A percentile compares a stretch with the other conserved stretches of the same genome.
Conservation (phyloP, 2,329 filamentous ascomycete species). For the Hawksworthiomyces lignivorus region DNA sequence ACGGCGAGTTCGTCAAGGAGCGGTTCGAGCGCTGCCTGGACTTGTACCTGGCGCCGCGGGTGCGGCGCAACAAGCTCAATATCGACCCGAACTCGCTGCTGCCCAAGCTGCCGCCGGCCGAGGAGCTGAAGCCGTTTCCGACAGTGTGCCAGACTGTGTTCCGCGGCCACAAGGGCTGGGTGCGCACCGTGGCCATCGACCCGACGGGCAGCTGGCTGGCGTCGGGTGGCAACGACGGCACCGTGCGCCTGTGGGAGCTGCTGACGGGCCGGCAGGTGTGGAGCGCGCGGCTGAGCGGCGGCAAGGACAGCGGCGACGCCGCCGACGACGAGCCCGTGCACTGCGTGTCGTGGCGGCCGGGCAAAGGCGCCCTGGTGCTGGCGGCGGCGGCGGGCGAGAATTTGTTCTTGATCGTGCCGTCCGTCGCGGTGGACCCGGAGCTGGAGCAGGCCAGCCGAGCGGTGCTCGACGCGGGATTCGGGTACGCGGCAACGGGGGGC, state of each 20-base stretch:
- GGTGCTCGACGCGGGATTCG: constrained; percentile 81
- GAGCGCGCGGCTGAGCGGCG: constrained; percentile 66
- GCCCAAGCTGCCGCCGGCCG: constrained; percentile 85
- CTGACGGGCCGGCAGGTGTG: constrained; percentile 80
- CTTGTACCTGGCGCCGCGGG: constrained; percentile 85
- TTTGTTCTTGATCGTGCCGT: constrained; percentile 75
- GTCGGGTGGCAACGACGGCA: constrained; percentile 90
- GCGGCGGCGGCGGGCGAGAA: constrained; percentile 79
- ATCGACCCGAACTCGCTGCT: constrained; percentile 91
- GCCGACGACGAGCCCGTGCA: constrained; percentile 72
- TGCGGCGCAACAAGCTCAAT: constrained; percentile 89
- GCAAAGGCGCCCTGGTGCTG: constrained; percentile 70
- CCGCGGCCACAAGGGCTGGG: constrained; percentile 78
- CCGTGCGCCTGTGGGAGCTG: constrained; percentile 83
- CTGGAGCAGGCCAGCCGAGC: constrained; percentile 67
- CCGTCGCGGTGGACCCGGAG: constrained; percentile 58
- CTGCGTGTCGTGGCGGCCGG: constrained; percentile 82
- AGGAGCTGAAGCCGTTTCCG: constrained; percentile 91
- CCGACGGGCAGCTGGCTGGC: constrained; percentile 80
- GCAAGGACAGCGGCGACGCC: neutral
- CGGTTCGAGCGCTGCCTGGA: constrained; percentile 93
- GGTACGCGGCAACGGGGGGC: constrained; percentile 68
- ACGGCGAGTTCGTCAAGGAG: constrained; percentile 85
- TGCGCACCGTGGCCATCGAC: constrained; percentile 77
- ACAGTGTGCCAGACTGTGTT: constrained; percentile 84